Percentiles rank a stretch among this genome's conserved stretches.
Evolutionary conservation across 2,329 filamentous ascomycete genomes (phyloP).

Genomic region (Alternaria longipes): DNA sequence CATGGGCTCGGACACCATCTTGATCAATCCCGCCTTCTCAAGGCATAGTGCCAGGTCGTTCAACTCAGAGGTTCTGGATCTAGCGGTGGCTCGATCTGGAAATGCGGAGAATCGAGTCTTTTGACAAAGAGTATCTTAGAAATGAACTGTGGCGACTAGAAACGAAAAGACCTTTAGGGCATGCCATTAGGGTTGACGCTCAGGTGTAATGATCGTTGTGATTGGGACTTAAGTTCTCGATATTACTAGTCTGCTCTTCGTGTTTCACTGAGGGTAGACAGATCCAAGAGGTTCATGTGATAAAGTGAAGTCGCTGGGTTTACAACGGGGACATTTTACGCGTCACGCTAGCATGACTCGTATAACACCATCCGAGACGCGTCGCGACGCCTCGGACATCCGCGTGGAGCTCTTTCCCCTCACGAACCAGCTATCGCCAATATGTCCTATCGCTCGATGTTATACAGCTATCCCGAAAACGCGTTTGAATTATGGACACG

Average conservation of each 20-base stretch:
- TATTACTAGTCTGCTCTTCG: not conserved
- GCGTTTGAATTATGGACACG: not conserved
- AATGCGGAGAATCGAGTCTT: not conserved
- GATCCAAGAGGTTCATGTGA: not conserved
- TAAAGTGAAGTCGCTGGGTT: not conserved
- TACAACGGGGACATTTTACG: not conserved
- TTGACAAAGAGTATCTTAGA: not conserved
- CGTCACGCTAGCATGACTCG: slow-evolving; percentile 8
- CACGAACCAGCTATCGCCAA: not conserved
- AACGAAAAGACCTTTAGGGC: not conserved
- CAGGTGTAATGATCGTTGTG: not conserved
- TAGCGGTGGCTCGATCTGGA: not conserved
- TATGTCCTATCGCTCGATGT: not conserved
- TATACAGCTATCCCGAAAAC: not conserved
- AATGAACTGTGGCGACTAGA: not conserved
- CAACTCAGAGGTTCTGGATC: not conserved
- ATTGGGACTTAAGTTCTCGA: not conserved
- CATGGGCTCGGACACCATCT: not conserved
- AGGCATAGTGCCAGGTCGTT: not conserved
- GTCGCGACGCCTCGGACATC: not conserved
- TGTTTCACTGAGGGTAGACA: not conserved
- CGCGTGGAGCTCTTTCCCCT: not conserved
- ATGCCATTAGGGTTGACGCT: not conserved
- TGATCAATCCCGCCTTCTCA: not conserved
- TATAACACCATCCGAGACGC: not conserved